Conservation (phyloP, 2,329 filamentous ascomycete species). For the Botryosphaeria dothidea region DNA sequence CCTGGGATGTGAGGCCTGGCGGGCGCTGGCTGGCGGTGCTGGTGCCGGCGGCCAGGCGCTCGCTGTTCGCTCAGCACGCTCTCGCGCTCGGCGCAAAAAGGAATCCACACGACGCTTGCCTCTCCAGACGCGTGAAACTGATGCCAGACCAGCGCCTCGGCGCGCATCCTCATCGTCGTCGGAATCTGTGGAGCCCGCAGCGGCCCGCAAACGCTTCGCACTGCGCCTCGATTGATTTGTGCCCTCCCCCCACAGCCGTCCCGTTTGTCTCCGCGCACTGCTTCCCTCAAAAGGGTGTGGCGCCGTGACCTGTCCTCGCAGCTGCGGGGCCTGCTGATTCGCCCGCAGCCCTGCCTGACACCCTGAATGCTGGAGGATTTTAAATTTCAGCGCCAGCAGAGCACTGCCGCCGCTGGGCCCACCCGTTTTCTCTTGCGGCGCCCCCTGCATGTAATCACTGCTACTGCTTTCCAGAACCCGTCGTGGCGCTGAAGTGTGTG, state of each 20-base stretch:
- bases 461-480: slow-evolving; percentile 4
- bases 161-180: background rate
- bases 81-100: background rate
- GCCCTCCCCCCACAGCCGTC: background rate
- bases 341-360: background rate
- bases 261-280: slow-evolving; percentile 14
- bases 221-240: background rate
- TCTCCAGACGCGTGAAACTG: background rate
- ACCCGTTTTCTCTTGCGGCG: slow-evolving; percentile 1
- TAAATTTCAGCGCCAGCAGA: background rate
- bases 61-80: background rate
- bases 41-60: background rate
- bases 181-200: slow-evolving; percentile 3
- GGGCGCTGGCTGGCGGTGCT: background rate
- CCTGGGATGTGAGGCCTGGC: background rate
- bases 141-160: background rate
- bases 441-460: background rate
- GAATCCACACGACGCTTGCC: background rate
- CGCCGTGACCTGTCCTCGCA: background rate
- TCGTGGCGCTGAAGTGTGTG: background rate
- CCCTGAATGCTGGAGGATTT: slow-evolving; percentile 11
- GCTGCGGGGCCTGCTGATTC: background rate
- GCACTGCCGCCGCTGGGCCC: background rate
- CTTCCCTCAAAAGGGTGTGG: slow-evolving; percentile 8
- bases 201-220: slow-evolving; percentile 18